Evolutionary conservation across 1,139 yeast species (phyloP), one percentile per base, ranked within the genome.

Genomic region (Pichia sp.): DNA sequence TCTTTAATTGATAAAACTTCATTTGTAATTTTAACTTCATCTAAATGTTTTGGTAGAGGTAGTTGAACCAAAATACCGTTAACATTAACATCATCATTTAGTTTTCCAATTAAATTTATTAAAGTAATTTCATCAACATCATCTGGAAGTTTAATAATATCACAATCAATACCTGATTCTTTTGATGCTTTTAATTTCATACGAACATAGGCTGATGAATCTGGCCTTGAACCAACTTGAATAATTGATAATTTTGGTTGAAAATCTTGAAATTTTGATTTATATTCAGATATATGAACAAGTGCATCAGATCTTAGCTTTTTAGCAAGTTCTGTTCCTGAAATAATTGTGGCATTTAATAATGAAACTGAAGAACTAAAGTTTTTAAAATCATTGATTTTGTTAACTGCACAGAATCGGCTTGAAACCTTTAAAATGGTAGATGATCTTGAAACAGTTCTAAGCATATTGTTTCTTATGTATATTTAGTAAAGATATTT

Each of bases 151-250:
- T 77, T 79, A 57, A 83, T 69, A 51, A 87, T 72, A 42, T 77
- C 72, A 63, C 95, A 89, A 30, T 70, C 71, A 54, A 92, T 83
- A 49, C 81, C 79, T 33, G 96, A 92, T 61, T 86, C 94, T 53
- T 74, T 69, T 30, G 97, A 96, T 27, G 97, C 97, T 69, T 82
- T 86, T 55, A 87, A 71, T 70, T 92, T 92, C 96, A 92, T 90
- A 55, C 82, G 80, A 47, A 92, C 97, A 66, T 92, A 92, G n/a
- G 96, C 86, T 41, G 87, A 74, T 11, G 97, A 87, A 63, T 92
- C 98, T 34, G 87, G 90, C 60, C 97, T 76, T 41, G 70, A 73
- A 40, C 97, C 97, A 27, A 92, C 95, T 68, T 92, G 98, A 55
- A 92, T 74, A 55, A 92, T 90, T 44, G 87, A 74, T 63, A 92